Conservation (phyloP, 371 early-diverging fungal species). For the Saksenaea vasiformis region DNA sequence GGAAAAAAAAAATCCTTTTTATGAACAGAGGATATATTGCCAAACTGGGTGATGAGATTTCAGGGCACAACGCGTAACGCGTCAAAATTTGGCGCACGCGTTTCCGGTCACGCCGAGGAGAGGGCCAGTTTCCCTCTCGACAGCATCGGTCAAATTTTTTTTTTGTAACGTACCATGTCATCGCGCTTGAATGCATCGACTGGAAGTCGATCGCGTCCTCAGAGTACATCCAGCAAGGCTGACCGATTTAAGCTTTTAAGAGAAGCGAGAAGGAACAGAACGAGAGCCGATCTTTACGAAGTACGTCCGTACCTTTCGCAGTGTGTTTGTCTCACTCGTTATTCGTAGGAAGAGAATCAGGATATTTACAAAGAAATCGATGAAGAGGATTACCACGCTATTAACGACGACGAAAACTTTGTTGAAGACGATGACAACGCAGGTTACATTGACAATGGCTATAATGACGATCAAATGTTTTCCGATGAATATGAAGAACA, state of each 20-base stretch:
- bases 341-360: not conserved
- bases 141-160: not conserved
- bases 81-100: not conserved
- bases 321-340: not conserved
- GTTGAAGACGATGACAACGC: conserved; percentile 85
- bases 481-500: conserved; percentile 53
- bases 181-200: not conserved
- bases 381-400: conserved; percentile 57
- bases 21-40: too few species aligned
- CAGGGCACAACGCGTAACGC: not conserved
- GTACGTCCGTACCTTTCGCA: not conserved
- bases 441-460: conserved; percentile 78
- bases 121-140: not conserved
- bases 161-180: not conserved
- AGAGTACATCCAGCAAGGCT: not conserved
- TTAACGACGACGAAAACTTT: conserved; percentile 74
- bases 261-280: conserved; percentile 12
- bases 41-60: too few species aligned
- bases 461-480: conserved; percentile 56
- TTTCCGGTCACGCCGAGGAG: not conserved
- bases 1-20: too few species aligned
- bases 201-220: not conserved
- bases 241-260: not conserved
- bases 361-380: conserved; percentile 62
- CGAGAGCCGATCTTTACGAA: conserved; percentile 8